A percentile compares a stretch with the other conserved stretches of the same genome.
Conservation (phyloP, 192 early-diverging fungal species). For the Backusella circina region DNA sequence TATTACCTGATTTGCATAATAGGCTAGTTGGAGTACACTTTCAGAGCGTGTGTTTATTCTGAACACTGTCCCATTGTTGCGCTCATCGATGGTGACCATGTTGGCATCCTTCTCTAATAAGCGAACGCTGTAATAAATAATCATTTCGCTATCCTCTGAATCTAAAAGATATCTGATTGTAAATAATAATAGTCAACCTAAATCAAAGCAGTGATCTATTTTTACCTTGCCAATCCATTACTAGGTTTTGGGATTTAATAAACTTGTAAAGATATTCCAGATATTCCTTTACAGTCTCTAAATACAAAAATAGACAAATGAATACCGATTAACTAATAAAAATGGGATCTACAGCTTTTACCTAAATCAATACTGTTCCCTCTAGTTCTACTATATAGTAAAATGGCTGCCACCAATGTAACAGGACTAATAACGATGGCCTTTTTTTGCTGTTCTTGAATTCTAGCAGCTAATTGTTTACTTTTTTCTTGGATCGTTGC, state of each 20-base stretch:
- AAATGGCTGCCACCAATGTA: conserved; percentile 8
- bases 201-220: not conserved
- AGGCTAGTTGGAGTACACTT: conserved; percentile 13
- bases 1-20: conserved; percentile 18
- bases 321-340: not conserved
- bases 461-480: not conserved
- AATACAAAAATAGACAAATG: not conserved
- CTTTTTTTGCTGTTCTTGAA: not conserved
- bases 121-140: conserved; percentile 11
- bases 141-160: conserved; percentile 9
- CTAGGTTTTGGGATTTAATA: not conserved
- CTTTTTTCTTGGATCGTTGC: not conserved
- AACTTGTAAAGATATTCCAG: not conserved
- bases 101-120: conserved; percentile 5
- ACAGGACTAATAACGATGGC: conserved; percentile 4
- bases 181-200: not conserved
- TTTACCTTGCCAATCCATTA: conserved; percentile 17
- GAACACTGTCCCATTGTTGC: not conserved
- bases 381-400: conserved; percentile 8
- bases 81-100: conserved; percentile 11
- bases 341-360: not conserved
- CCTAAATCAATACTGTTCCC: conserved; percentile 10
- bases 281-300: not conserved
- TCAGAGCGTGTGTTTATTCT: conserved; percentile 5
- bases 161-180: not conserved